Evolutionary conservation across 164 flowering plant species (phyloP), one percentile per base, ranked within the genome.

Genomic region (Umbellularia californica): DNA sequence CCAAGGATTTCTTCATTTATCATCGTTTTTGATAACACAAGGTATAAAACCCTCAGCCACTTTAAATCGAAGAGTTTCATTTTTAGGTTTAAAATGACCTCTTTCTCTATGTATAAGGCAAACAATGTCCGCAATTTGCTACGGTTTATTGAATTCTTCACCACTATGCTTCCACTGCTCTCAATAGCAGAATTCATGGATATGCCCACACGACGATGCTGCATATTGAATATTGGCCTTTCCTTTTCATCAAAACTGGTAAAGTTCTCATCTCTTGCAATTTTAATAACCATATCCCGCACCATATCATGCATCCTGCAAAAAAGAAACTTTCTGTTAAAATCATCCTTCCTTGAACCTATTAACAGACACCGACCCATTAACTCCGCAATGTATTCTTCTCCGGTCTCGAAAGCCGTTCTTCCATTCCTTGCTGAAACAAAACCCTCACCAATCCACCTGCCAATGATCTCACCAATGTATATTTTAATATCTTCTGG

Each of bases 401-500:
- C n/a, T 67, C 50, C 69, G 2, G 28, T 30, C n/a, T 67, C 22
- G 2, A 3, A 27, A 3, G 69, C 23, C 2, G 50, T 27, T 30
- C 28, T 28, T 30, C 47, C 69, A 27, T 27, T 27, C 14, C 9
- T 28, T 67, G 13, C 69, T 25, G n/a, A 3, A 19, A 67, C 69
- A 67, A 67, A 67, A 15, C 69, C 69, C 69, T 73, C 62, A 19
- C 69, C 28, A 41, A 12, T 25, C 75, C 75, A 72, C 69, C 51
- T 47, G 33, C 23, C 22, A 11, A 72, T n/a, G 14, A 65, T 24
- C 5, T 72, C 58, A 4, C 35, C n/a, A 24, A 6, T 1, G 2
- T 11, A 0, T 10, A 72, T 72, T 3, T 64, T 35, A 23, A 15
- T 47, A 22, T 64, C 75, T 64, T 72, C 75, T 20, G 69, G 75